Evolutionary conservation across 2,329 filamentous ascomycete species (phyloP).

Genomic region (Phyllosticta citrichinensis): DNA sequence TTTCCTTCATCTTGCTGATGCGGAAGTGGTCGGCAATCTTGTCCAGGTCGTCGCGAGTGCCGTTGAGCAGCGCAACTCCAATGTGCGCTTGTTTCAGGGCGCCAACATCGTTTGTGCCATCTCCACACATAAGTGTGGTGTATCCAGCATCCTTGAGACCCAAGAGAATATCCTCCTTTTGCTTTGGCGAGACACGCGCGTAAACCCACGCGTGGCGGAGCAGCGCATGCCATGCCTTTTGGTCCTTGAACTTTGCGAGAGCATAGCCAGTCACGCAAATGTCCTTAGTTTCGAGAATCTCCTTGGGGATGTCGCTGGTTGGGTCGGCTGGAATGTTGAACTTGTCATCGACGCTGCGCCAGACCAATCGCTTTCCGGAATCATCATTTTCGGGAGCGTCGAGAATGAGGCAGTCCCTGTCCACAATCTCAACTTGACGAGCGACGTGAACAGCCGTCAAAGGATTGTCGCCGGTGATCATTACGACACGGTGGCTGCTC

Average conservation of each 20-base stretch:
- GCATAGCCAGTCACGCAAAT: conserved; percentile 95
- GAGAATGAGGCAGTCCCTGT: conserved; percentile 86
- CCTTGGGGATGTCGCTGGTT: conserved; percentile 64
- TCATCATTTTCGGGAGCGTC: conserved; percentile 88
- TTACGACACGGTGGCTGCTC: conserved; percentile 94
- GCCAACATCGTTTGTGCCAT: conserved; percentile 96
- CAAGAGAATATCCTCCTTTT: conserved; percentile 97
- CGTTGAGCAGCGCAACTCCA: conserved; percentile 90
- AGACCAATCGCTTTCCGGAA: conserved; percentile 71
- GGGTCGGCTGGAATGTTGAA: conserved; percentile 78
- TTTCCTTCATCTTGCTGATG: conserved; percentile 95
- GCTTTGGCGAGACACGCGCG: conserved; percentile 93
- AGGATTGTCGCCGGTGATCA: conserved; percentile 98
- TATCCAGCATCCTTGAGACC: conserved; percentile 95
- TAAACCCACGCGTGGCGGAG: conserved; percentile 94
- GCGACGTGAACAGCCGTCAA: conserved; percentile 94
- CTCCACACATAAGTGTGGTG: conserved; percentile 96
- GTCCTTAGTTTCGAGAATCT: conserved; percentile 78
- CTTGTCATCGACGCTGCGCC: conserved; percentile 91
- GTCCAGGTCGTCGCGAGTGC: conserved; percentile 79
- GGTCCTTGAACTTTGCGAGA: conserved; percentile 75
- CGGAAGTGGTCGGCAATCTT: conserved; percentile 89
- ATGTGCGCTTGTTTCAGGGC: conserved; percentile 97
- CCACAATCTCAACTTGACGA: conserved; percentile 91
- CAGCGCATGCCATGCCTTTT: conserved; percentile 64